Percentiles rank a stretch among this genome's conserved stretches.
Conservation (phyloP, 495 filamentous ascomycete genomes). For the Cercophora newfieldiana region DNA sequence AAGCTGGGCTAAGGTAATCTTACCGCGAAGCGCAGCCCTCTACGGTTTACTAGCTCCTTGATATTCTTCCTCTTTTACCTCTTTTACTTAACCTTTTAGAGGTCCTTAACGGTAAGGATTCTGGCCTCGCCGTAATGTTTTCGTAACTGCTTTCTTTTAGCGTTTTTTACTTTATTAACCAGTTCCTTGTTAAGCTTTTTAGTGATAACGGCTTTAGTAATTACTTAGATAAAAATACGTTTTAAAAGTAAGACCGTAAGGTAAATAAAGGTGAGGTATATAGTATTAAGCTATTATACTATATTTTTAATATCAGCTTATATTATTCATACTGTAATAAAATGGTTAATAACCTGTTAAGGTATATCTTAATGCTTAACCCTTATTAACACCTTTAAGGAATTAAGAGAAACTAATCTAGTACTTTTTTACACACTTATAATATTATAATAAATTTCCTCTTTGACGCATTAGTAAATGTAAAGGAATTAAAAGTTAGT, state of each 20-base stretch:
- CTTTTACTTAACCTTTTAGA: neutral
- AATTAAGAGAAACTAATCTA: neutral
- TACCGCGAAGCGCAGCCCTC: neutral
- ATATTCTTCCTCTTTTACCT: neutral
- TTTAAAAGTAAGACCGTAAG: neutral
- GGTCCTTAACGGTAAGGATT: neutral
- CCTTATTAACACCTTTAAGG: too few relatives aligned
- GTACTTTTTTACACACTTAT: neutral
- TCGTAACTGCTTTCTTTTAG: neutral
- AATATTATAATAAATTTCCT: neutral
- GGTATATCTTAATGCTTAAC: neutral
- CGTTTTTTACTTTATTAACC: neutral
- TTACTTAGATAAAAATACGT: neutral
- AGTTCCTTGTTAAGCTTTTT: neutral
- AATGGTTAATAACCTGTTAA: neutral
- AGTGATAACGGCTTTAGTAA: neutral
- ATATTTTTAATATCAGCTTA: too few relatives aligned
- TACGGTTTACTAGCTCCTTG: neutral
- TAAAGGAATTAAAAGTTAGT: conserved; percentile 3
- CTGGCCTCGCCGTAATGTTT: neutral
- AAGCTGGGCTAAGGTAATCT: neutral
- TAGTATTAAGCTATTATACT: too few relatives aligned
- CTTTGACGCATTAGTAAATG: neutral
- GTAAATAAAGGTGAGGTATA: neutral
- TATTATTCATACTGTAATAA: too few relatives aligned